Base-by-base conservation (phyloP, 2,329 filamentous ascomycete genomes). In the Pseudogymnoascus sp. region DNA sequence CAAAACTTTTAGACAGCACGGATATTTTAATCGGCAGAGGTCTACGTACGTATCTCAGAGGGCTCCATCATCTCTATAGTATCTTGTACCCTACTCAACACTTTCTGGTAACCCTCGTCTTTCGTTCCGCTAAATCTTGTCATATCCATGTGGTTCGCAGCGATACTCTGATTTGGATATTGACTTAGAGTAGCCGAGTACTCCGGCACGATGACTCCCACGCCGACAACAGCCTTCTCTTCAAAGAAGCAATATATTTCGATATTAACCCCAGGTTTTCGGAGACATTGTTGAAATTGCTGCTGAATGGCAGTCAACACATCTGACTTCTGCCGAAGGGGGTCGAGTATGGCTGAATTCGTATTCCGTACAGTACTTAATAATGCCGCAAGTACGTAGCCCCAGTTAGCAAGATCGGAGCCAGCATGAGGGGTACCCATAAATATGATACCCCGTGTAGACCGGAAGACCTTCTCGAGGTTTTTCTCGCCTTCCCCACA, bases 401-500 rank as follows among this genome's bases (percentile, higher is more conserved):
- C 65, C 61, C 28, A 65, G 3, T 60, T 41, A 5, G 65, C 66
- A 28, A 66, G 31, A 25, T 63, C 61, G 12, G 63, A 14, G 14
- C 66, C 66, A 45, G n/a, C 60, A 63, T 67, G 66, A 23, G 66
- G 65, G 5, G 65, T 66, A 2, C 65, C 66, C 63, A 67, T 65
- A 25, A 67, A 67, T 6, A 65, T 61, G 31, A 67, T 65, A 2
- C 64, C 62, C 23, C 43, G 23, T 35, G 63, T 67, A 38, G 61
- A 65, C 21, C 31, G 43, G 23, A 62, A 59, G 16, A 66, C 37
- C 16, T 64, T 62, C 11, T 63, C 35, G 1, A 65, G 61, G 9
- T 37, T 49, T 16, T 2, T 18, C 0, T 63, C 62, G 21, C 61
- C 49, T 16, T 64, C 63, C n/a, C 25, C 45, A 40, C 61, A 67